A percentile compares a stretch with the other conserved stretches of the same genome.
These are phyloP conservation scores for Candida vaughaniae DNA, from an alignment of 805 yeast species.

Conservation along the genomic window DNA sequence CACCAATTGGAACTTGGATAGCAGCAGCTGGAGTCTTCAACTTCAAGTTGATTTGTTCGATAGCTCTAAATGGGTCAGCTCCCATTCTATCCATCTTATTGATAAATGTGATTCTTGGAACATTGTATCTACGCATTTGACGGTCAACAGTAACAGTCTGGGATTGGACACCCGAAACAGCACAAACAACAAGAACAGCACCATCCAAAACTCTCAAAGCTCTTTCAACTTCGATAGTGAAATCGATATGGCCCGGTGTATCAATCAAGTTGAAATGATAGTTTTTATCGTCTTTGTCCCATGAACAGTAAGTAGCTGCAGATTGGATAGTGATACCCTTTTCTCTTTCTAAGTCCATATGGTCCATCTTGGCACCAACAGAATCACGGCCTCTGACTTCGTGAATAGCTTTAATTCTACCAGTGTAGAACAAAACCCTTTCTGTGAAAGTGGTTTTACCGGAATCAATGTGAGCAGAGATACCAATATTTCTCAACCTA, in stretches of 20 bases:
- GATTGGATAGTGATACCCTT: constrained; percentile 98
- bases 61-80: constrained; percentile 92
- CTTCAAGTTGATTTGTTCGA: constrained; percentile 85
- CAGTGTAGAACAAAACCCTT: constrained; percentile 93
- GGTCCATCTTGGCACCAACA: constrained; percentile 99
- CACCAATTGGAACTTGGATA: constrained; percentile 95
- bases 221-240: constrained; percentile 97
- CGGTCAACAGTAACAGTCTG: constrained; percentile 98
- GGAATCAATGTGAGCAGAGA: constrained; percentile 96
- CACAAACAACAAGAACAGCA: constrained; percentile 97
- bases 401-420: constrained; percentile 94
- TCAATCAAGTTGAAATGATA: constrained; percentile 94
- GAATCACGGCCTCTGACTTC: constrained; percentile 96
- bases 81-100: constrained; percentile 99
- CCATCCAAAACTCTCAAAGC: constrained; percentile 98
- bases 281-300: constrained; percentile 70
- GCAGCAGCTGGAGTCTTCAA: constrained; percentile 96
- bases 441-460: constrained; percentile 98
- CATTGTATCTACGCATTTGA: constrained; percentile 97
- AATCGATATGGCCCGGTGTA: constrained; percentile 98
- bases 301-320: constrained; percentile 97
- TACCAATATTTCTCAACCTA: constrained; percentile 89
- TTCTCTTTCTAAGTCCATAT: constrained; percentile 97
- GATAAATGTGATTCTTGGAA: constrained; percentile 93
- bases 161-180: constrained; percentile 97